phyloP scores from a whole-genome alignment of 2,329 filamentous ascomycete genomes.

The Atkinsonella texensis region DNA sequence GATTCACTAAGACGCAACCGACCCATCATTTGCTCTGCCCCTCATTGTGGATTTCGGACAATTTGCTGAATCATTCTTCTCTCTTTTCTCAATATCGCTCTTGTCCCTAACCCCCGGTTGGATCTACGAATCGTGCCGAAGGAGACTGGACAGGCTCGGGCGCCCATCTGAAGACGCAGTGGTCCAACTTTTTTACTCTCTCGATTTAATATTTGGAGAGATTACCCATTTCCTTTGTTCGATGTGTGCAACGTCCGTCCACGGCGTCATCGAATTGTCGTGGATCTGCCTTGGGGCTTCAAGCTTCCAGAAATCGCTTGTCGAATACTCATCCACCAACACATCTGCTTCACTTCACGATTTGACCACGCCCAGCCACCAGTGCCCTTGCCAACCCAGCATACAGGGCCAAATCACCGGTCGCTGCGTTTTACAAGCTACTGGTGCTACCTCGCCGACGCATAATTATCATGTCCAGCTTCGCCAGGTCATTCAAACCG shows the following conservation, averaged over 20 bases:
- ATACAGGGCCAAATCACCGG: not conserved
- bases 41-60: not conserved
- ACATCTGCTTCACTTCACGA: not conserved
- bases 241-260: not conserved
- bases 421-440: not conserved
- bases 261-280: conserved; percentile 3
- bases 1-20: not conserved
- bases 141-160: not conserved
- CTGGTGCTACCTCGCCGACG: not conserved
- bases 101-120: not conserved
- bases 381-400: not conserved
- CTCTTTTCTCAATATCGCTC: not conserved
- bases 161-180: not conserved
- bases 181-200: not conserved
- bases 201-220: not conserved
- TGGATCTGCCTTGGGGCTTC: not conserved
- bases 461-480: conserved; percentile 29
- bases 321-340: not conserved
- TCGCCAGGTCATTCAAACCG: conserved; percentile 37
- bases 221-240: too few relatives aligned
- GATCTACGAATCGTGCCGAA: not conserved
- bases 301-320: not conserved
- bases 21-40: not conserved
- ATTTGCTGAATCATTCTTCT: not conserved
- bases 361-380: not conserved